Evolutionary conservation across 495 filamentous ascomycete species (phyloP).

Genomic region (Talaromyces ruber): DNA sequence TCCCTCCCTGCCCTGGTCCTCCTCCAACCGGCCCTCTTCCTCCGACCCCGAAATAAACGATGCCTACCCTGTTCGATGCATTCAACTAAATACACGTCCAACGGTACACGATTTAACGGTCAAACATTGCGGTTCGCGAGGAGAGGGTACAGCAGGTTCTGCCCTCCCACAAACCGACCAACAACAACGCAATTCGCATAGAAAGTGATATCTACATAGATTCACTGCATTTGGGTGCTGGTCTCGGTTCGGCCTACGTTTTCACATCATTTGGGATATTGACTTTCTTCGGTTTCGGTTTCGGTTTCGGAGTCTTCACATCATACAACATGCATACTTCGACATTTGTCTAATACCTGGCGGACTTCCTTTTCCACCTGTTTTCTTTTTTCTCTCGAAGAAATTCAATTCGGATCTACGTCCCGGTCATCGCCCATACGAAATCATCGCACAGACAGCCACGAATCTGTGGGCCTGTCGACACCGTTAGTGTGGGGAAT

Average conservation of each 20-base stretch:
- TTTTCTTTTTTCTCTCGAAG: neutral
- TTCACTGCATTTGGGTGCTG: neutral
- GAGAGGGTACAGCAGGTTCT: neutral
- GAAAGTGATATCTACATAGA: neutral
- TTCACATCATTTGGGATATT: neutral
- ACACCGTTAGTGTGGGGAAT: neutral
- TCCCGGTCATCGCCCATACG: neutral
- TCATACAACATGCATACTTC: neutral
- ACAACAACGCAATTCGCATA: neutral
- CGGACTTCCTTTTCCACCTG: neutral
- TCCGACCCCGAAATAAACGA: slow-evolving; percentile 63
- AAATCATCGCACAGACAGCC: neutral
- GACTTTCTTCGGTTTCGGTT: neutral
- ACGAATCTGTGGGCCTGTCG: neutral
- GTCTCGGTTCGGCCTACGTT: neutral
- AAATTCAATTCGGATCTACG: neutral
- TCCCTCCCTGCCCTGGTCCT: slow-evolving; percentile 79
- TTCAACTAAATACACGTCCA: neutral
- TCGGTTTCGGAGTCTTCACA: neutral
- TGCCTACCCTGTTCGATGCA: neutral
- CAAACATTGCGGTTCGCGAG: neutral
- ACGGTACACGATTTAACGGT: slow-evolving; percentile 1
- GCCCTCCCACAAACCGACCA: neutral
- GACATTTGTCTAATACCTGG: neutral
- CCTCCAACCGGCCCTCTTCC: slow-evolving; percentile 78